A percentile compares a stretch with the other conserved stretches of the same genome.
Evolutionary conservation across 192 early-diverging fungal genomes (phyloP).

Genomic region (Backusella circina): DNA sequence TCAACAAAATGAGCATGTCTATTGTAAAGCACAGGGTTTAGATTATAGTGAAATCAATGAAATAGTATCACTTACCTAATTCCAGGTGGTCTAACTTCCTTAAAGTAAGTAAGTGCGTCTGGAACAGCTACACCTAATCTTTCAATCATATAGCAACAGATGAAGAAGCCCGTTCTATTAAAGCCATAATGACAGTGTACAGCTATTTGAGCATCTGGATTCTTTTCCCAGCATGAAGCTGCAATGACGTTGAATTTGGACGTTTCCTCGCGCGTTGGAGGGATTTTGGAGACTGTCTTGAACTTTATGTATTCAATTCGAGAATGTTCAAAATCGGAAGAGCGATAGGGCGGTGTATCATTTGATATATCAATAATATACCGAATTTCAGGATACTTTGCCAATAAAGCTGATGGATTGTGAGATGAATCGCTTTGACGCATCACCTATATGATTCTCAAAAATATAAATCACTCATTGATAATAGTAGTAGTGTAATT

Average conservation of each 20-base stretch:
- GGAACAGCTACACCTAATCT: slow-evolving; percentile 41
- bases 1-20: slow-evolving; percentile 56
- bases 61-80: slow-evolving; percentile 35
- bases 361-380: slow-evolving; percentile 53
- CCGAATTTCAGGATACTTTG: slow-evolving; percentile 46
- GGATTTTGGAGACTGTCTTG: slow-evolving; percentile 48
- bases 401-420: slow-evolving; percentile 45
- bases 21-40: background rate
- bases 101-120: slow-evolving; percentile 46
- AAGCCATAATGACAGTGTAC: slow-evolving; percentile 61
- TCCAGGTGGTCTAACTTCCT: slow-evolving; percentile 43
- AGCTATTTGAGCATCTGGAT: slow-evolving; percentile 48
- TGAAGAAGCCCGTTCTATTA: slow-evolving; percentile 53
- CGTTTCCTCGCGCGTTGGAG: slow-evolving; percentile 43
- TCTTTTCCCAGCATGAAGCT: slow-evolving; percentile 39
- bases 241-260: slow-evolving; percentile 38
- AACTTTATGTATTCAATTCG: slow-evolving; percentile 48
- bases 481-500: background rate
- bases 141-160: slow-evolving; percentile 55
- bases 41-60: background rate
- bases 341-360: slow-evolving; percentile 47
- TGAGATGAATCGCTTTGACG: slow-evolving; percentile 54
- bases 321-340: slow-evolving; percentile 51
- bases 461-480: background rate
- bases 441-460: slow-evolving; percentile 29